phyloP scores from a whole-genome alignment of 2,329 filamentous ascomycete genomes.

The Microdochium trichocladiopsis region DNA sequence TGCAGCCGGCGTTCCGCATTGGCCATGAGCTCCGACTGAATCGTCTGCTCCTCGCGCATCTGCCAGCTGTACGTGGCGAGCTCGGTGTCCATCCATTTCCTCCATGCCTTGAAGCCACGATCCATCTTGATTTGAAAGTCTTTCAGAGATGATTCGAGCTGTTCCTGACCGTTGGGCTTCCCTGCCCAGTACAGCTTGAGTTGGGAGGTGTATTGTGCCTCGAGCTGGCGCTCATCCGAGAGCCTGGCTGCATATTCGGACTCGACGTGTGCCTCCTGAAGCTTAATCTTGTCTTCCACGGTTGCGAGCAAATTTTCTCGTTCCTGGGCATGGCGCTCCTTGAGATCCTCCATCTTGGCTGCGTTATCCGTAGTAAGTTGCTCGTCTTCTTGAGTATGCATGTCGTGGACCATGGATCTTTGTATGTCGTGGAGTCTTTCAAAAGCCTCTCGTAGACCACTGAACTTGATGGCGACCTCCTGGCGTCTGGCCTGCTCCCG shows the following conservation, averaged over 20 bases:
- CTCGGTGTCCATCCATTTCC: conserved; percentile 31
- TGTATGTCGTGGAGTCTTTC: conserved; percentile 35
- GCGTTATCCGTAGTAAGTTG: conserved; percentile 15
- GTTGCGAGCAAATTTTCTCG: conserved; percentile 16
- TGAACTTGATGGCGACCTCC: conserved; percentile 30
- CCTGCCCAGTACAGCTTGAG: conserved; percentile 30
- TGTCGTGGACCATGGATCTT: conserved; percentile 23
- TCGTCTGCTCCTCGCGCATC: conserved; percentile 29
- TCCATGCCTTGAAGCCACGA: conserved; percentile 28
- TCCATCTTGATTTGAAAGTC: conserved; percentile 32
- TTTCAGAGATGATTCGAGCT: conserved; percentile 23
- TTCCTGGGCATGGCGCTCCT: conserved; percentile 23
- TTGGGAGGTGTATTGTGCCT: conserved; percentile 32
- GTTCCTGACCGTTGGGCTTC: conserved; percentile 20
- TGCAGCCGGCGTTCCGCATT: conserved; percentile 24
- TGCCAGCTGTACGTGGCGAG: conserved; percentile 24
- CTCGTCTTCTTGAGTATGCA: conserved; percentile 28
- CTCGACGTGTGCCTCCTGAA: conserved; percentile 25
- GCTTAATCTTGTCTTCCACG: conserved; percentile 19
- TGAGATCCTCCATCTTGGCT: conserved; percentile 18
- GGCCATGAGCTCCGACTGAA: conserved; percentile 34
- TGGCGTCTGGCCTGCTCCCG: conserved; percentile 31
- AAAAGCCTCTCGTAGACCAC: conserved; percentile 26
- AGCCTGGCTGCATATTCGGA: conserved; percentile 33
- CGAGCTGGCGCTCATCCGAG: conserved; percentile 31